Evolutionary conservation across 768 basidiomycete species (phyloP), one percentile per base, ranked within the genome.

Genomic region (Phylloporus sp.): DNA sequence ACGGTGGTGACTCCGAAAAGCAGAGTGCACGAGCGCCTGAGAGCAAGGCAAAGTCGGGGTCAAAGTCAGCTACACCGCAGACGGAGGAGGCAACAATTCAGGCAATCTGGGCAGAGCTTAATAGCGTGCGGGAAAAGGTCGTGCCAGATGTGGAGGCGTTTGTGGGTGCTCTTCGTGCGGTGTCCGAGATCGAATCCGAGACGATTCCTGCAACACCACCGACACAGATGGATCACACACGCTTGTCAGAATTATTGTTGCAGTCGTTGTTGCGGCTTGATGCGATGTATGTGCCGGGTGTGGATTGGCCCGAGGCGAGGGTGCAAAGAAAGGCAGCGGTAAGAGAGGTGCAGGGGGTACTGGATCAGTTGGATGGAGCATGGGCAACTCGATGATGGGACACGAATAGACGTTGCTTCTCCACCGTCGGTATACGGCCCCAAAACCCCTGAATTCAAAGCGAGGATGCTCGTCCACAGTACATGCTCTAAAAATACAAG

Each of bases 181-280:
- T 18, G n/a, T n/a, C n/a, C n/a, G n/a, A n/a, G n/a, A n/a, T n/a
- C n/a, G n/a, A n/a, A n/a, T n/a, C n/a, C n/a, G n/a, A n/a, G n/a
- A n/a, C n/a, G n/a, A n/a, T n/a, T n/a, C n/a, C n/a, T n/a, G n/a
- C n/a, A n/a, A 8, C 13, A 0, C 40, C 39, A n/a, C 50, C 59
- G 20, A 61, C 63, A 10, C 45, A 60, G 35, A 0, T 56, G n/a
- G 76, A 79, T 49, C 80, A 84, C 56, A 70, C 72, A 12, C 71
- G 89, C 16, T 72, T 98, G 46, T 83, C 80, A 23, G 95, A 97
- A 70, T 70, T 91, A 50, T 77, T 98, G 23, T 76, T 97, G 23
- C 94, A 97, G 65, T 78, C 84, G n/a, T 75, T 98, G 24, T 78
- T 98, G 18, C 82, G 89, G 45, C 73, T 98, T 29, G 95, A 98